Evolutionary conservation across 352 stramenopile species (phyloP).

Genomic region (Phytopythium sindhum): DNA sequence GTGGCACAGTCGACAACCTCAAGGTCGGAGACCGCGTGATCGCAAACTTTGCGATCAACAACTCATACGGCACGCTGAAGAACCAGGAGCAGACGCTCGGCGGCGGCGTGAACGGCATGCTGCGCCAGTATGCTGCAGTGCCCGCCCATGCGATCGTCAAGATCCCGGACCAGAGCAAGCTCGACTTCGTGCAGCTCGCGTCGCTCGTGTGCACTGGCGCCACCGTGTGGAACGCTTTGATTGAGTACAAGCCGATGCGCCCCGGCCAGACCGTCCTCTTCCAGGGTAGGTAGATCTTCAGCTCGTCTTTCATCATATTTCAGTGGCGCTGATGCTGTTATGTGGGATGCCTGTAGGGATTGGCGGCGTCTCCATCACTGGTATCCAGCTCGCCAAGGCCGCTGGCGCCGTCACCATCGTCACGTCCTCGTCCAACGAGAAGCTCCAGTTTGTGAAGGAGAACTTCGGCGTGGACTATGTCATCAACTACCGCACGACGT

Average conservation of each 20-base stretch:
- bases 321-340: background rate
- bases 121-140: slow-evolving; percentile 22
- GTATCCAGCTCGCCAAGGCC: slow-evolving; percentile 25
- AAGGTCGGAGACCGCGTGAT: slow-evolving; percentile 23
- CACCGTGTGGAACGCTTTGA: slow-evolving; percentile 29
- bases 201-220: slow-evolving; percentile 23
- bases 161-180: slow-evolving; percentile 16
- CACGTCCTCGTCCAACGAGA: slow-evolving; percentile 21
- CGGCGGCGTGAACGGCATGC: slow-evolving; percentile 22
- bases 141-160: slow-evolving; percentile 22
- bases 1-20: slow-evolving; percentile 13
- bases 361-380: slow-evolving; percentile 30
- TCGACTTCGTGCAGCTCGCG: slow-evolving; percentile 22
- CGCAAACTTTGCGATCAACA: slow-evolving; percentile 22
- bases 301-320: background rate
- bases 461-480: slow-evolving; percentile 26
- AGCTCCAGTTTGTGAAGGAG: slow-evolving; percentile 24
- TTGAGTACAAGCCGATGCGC: slow-evolving; percentile 19
- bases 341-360: slow-evolving; percentile 19
- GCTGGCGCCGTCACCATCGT: slow-evolving; percentile 29
- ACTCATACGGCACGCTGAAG: slow-evolving; percentile 19
- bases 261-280: slow-evolving; percentile 20
- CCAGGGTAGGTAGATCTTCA: slow-evolving; percentile 5
- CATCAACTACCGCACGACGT: slow-evolving; percentile 30
- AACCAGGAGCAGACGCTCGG: slow-evolving; percentile 16